Percentiles rank a stretch among this genome's conserved stretches.
Evolutionary conservation across 2,329 filamentous ascomycete genomes (phyloP).

Genomic region (Epichloe aotearoae): DNA sequence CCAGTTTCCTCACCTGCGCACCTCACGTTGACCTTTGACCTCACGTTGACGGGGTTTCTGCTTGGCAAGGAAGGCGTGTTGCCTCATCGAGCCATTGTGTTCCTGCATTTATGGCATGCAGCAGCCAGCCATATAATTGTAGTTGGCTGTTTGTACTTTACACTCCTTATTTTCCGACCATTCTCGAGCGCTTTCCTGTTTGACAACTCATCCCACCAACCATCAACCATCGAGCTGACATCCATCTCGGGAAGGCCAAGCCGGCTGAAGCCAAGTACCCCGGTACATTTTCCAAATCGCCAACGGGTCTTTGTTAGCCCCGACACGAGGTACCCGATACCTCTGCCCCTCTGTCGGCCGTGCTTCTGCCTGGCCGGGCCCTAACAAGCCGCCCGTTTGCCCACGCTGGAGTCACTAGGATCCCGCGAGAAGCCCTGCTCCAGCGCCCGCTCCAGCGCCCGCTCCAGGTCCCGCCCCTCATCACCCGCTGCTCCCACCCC

Average conservation of each 20-base stretch:
- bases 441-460: background rate
- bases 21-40: background rate
- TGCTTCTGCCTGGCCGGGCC: constrained; percentile 8
- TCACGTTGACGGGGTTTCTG: constrained; percentile 1
- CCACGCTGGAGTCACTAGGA: background rate
- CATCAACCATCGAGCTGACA: background rate
- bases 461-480: background rate
- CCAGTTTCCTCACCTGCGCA: constrained; percentile 5
- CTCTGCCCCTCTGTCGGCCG: background rate
- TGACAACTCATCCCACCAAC: background rate
- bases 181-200: background rate
- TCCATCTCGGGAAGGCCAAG: background rate
- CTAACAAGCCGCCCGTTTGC: constrained; percentile 1
- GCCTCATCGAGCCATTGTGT: constrained; percentile 10
- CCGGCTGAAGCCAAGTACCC: background rate
- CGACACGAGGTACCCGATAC: background rate
- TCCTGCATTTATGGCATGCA: constrained; percentile 16
- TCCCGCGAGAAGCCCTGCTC: background rate
- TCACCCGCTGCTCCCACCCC: constrained; percentile 1
- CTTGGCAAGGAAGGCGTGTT: background rate
- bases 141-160: background rate
- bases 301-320: background rate
- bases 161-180: background rate
- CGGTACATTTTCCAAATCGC: background rate
- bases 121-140: background rate